phyloP scores from a whole-genome alignment of 1,139 yeast species.

The Candida anutae region DNA sequence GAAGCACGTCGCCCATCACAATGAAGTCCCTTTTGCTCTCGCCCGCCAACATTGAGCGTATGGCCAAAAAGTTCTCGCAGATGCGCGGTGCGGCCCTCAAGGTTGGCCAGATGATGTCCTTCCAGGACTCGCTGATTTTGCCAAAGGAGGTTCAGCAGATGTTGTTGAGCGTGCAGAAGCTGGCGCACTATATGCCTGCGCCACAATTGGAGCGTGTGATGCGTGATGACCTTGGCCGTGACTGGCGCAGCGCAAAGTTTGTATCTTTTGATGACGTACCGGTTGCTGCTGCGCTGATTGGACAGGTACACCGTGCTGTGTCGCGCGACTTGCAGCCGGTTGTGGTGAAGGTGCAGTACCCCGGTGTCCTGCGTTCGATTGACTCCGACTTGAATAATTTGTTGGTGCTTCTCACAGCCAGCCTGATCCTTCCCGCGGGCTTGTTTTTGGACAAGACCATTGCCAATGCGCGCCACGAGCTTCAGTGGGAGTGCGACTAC shows the following conservation, averaged over 20 bases:
- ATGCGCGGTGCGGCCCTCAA: constrained; percentile 99
- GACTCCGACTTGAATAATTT: constrained; percentile 90
- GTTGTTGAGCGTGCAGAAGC: constrained; percentile 78
- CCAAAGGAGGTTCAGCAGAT: constrained; percentile 83
- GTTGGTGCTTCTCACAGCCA: constrained; percentile 74
- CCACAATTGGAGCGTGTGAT: constrained; percentile 78
- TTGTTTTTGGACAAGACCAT: constrained; percentile 85
- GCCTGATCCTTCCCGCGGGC: constrained; percentile 84
- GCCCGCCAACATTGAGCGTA: constrained; percentile 76
- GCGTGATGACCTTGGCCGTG: constrained; percentile 61
- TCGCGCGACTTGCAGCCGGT: constrained; percentile 58
- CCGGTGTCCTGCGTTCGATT: constrained; percentile 92
- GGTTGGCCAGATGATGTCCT: constrained; percentile 90
- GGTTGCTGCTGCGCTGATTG: constrained; percentile 95
- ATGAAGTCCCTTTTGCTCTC: constrained; percentile 61
- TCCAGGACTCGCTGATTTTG: constrained; percentile 79
- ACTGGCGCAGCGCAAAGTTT: constrained; percentile 69
- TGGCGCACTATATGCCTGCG: constrained; percentile 95
- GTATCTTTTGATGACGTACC: constrained; percentile 80
- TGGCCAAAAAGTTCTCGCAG: constrained; percentile 79
- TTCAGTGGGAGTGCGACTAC: constrained; percentile 98
- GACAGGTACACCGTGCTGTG: constrained; percentile 88
- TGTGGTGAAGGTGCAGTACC: constrained; percentile 96
- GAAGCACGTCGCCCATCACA: constrained; percentile 33
- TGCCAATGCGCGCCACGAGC: constrained; percentile 86